Base-by-base conservation (phyloP, 352 stramenopile species). In the Labyrinthula sp. region DNA sequence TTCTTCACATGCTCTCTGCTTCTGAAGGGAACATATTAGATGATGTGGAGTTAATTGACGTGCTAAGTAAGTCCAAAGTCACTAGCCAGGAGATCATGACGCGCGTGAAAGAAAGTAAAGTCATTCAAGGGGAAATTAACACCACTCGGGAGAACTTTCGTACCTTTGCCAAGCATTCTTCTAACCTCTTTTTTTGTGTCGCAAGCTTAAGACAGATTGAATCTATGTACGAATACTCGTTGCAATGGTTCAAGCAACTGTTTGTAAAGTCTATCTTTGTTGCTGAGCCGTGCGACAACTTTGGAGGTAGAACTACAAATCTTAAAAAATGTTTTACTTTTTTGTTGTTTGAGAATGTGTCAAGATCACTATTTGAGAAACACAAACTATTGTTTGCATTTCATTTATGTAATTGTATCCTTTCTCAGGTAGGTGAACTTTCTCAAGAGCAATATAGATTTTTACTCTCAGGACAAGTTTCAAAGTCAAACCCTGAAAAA, bases 141-240 rank as follows among this genome's bases (percentile, higher is more conserved):
- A 68, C 78, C 10, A 87, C 82, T 45, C 74, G 81, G 6, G 70
- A 83, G 22, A 73, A 74, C 1, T 94, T 94, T 59, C 61, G 79
- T 9, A 77, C 81, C 1, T 78, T 93, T 27, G 83, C 82, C 0
- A 82, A 81, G 47, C 69, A 79, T 12, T 68, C 75, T 0, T 86
- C 75, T 6, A 73, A 91, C 40, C 65, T 94, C 28, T 94, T 92
- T 58, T 94, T 94, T 58, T 82, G 73, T 30, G 89, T 94, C 38
- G 74, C 80, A 0, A 77, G 92, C 34, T 61, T 94, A 10, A 71
- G 66, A 5, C 68, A 79, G 15, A 82, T 94, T 18, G 82, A 94
- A 38, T 82, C 82, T 3, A 94, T 94, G 82, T 94, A 94, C 61
- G 75, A 93, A 65, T 94, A 93, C 62, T 82, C 77, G n/a, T 73